Evolutionary conservation across 2,329 filamentous ascomycete genomes (phyloP).

Genomic region (Aspergillus novofumigatus): DNA sequence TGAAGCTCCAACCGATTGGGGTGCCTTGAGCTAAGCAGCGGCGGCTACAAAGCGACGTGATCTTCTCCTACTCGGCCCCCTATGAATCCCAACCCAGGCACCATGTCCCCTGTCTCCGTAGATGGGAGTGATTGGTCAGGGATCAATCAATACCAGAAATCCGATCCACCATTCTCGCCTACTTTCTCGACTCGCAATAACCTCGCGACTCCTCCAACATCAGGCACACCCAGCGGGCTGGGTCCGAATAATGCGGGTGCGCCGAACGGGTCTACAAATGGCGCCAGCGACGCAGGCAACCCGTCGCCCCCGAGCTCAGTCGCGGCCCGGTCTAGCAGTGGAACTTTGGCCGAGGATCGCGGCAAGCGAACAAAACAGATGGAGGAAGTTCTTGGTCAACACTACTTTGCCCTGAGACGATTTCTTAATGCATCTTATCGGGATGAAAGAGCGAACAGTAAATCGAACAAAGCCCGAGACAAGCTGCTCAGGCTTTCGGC

Average conservation of each 20-base stretch:
- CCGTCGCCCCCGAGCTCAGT: conserved; percentile 87
- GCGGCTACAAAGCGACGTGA: conserved; percentile 1
- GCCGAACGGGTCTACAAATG: conserved; percentile 21
- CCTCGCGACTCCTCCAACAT: conserved; percentile 66
- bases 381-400: conserved; percentile 71
- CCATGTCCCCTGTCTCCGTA: conserved; percentile 76
- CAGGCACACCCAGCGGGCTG: conserved; percentile 54
- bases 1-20: conserved; percentile 4
- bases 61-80: conserved; percentile 19
- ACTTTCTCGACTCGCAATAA: conserved; percentile 47
- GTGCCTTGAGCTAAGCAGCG: conserved; percentile 2
- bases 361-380: conserved; percentile 53
- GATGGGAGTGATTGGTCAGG: conserved; percentile 78
- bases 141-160: conserved; percentile 60
- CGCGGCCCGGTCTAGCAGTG: conserved; percentile 69
- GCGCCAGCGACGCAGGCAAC: conserved; percentile 39
- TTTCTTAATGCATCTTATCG: conserved; percentile 68
- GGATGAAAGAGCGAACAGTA: conserved; percentile 69
- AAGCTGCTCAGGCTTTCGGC: conserved; percentile 86
- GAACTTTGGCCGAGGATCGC: conserved; percentile 64
- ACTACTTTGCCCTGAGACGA: conserved; percentile 73
- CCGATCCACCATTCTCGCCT: conserved; percentile 40
- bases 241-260: conserved; percentile 51
- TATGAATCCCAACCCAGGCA: conserved; percentile 72
- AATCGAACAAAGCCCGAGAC: conserved; percentile 85